These are phyloP conservation scores for Entamoeba moshkovskii DNA, from an alignment of 208 protist genomes.

Conservation along the genomic window DNA sequence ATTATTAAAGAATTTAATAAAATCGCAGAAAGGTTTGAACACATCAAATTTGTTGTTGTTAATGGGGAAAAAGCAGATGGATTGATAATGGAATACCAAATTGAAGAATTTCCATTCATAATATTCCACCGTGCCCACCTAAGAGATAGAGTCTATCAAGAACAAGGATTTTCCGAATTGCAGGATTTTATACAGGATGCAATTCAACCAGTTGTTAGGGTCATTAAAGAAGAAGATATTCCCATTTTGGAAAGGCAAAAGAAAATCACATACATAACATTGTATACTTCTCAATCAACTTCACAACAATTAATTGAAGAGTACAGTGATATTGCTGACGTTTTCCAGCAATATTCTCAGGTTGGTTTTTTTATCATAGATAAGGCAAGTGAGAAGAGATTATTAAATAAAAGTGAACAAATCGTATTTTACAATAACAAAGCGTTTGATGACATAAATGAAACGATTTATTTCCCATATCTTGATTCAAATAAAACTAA, in stretches of 20 bases:
- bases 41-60: neutral
- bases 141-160: neutral
- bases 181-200: neutral
- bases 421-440: neutral
- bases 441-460: neutral
- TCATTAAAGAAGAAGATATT: neutral
- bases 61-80: neutral
- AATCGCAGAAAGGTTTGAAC: neutral
- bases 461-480: neutral
- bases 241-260: neutral
- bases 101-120: neutral
- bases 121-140: neutral
- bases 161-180: neutral
- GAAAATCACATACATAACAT: neutral
- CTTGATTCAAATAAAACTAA: neutral
- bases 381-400: neutral
- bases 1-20: neutral
- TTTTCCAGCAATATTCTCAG: neutral
- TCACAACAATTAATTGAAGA: neutral
- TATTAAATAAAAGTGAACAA: neutral
- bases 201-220: neutral
- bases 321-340: neutral
- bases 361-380: neutral
- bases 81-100: neutral
- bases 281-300: neutral